phyloP scores from a whole-genome alignment of 2,329 filamentous ascomycete genomes.

The Gyromitra esculenta region DNA sequence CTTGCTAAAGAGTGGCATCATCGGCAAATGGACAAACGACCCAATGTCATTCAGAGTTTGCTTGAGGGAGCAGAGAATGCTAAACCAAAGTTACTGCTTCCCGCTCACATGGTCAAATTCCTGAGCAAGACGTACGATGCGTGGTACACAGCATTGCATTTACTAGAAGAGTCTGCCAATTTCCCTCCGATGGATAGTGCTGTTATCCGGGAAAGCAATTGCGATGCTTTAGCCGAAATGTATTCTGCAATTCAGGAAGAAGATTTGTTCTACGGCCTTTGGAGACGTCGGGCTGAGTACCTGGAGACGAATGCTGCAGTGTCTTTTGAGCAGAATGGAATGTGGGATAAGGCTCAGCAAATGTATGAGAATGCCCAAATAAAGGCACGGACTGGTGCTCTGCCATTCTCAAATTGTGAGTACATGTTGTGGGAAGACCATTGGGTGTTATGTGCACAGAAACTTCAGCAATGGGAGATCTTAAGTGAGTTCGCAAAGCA shows the following conservation, averaged over 20 bases:
- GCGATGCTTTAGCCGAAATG: constrained; percentile 93
- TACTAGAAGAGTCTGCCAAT: constrained; percentile 88
- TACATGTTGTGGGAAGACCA: constrained; percentile 99
- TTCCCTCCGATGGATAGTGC: constrained; percentile 84
- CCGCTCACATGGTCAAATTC: constrained; percentile 95
- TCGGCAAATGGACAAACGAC: constrained; percentile 90
- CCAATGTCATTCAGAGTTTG: constrained; percentile 93
- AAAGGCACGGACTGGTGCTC: constrained; percentile 93
- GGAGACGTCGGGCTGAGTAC: constrained; percentile 93
- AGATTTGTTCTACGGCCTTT: constrained; percentile 96
- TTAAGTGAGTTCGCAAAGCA: constrained; percentile 97
- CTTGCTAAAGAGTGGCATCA: constrained; percentile 96
- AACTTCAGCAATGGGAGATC: constrained; percentile 99
- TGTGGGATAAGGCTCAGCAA: constrained; percentile 99
- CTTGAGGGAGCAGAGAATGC: constrained; percentile 86
- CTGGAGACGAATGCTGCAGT: constrained; percentile 97
- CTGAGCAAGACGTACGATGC: constrained; percentile 92
- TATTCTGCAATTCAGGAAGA: constrained; percentile 93
- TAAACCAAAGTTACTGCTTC: constrained; percentile 87
- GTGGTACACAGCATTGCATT: constrained; percentile 94
- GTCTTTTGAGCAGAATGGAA: constrained; percentile 97
- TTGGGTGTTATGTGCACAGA: constrained; percentile 97
- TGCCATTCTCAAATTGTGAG: constrained; percentile 94
- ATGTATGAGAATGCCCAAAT: constrained; percentile 97
- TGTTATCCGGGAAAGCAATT: constrained; percentile 87